Evolutionary conservation across 352 stramenopile species (phyloP).

Genomic region (Aphanomyces euteiches): DNA sequence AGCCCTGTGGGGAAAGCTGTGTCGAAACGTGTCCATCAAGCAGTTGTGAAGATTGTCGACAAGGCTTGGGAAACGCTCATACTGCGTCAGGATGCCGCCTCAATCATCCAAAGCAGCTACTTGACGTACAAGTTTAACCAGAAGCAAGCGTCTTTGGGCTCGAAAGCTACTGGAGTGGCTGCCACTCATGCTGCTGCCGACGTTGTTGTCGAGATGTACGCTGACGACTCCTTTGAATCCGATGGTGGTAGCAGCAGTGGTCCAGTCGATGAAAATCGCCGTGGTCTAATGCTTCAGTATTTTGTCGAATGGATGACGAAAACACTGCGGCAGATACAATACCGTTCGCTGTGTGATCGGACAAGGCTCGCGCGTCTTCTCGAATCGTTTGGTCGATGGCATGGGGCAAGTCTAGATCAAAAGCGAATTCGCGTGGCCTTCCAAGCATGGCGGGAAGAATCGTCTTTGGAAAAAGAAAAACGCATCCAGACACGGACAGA

Average conservation of each 20-base stretch:
- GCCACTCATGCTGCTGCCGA: background rate
- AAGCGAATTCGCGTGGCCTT: slow-evolving; percentile 9
- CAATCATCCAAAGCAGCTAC: slow-evolving; percentile 5
- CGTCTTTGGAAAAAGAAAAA: background rate
- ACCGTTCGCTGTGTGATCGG: background rate
- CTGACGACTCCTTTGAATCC: background rate
- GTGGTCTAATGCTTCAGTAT: slow-evolving; percentile 1
- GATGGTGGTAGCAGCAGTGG: background rate
- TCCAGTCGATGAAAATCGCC: background rate
- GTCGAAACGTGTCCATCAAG: too few relatives aligned
- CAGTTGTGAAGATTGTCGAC: background rate
- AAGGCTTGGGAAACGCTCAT: background rate
- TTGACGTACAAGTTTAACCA: slow-evolving; percentile 16
- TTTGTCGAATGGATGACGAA: slow-evolving; percentile 31
- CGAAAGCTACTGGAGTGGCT: background rate
- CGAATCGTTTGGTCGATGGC: background rate
- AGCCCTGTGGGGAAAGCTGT: too few relatives aligned
- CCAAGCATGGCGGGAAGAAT: background rate
- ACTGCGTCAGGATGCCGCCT: background rate
- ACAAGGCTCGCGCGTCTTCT: background rate
- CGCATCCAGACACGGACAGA: slow-evolving; percentile 15
- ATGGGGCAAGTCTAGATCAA: background rate
- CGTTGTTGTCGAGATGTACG: background rate
- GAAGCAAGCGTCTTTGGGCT: background rate
- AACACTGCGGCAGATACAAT: slow-evolving; percentile 14